Conservation (phyloP, 345 rosid species). For the Physaria fendleri region DNA sequence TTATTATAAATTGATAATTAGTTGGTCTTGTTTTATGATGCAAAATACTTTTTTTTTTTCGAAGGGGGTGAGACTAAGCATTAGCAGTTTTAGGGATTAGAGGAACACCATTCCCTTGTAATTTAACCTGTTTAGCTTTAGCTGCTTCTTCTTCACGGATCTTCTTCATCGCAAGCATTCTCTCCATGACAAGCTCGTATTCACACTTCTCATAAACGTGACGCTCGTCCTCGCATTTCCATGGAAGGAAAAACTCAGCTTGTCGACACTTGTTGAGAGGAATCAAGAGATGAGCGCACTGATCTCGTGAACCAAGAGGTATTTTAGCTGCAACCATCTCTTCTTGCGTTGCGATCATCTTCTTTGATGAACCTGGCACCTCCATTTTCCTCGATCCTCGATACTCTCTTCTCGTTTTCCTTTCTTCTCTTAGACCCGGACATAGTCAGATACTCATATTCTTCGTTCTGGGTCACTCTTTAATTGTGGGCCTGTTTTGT, state of each 20-base stretch:
- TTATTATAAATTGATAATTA: too few species aligned
- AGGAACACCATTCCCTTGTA: slow-evolving; percentile 44
- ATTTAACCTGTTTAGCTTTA: slow-evolving; percentile 42
- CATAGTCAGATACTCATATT: not conserved
- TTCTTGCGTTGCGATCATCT: slow-evolving; percentile 92
- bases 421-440: too few species aligned
- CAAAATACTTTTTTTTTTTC: too few species aligned
- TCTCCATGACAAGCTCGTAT: slow-evolving; percentile 97
- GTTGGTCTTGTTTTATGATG: too few species aligned
- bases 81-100: slow-evolving; percentile 83
- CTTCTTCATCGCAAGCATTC: slow-evolving; percentile 96
- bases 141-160: too few species aligned
- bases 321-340: slow-evolving; percentile 85
- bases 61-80: slow-evolving; percentile 38
- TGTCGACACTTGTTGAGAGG: slow-evolving; percentile 97
- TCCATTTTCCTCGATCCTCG: slow-evolving; percentile 52
- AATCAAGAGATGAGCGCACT: slow-evolving; percentile 88
- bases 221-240: slow-evolving; percentile 97
- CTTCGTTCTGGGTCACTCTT: slow-evolving; percentile 13
- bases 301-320: slow-evolving; percentile 83
- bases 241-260: slow-evolving; percentile 86
- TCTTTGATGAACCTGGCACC: slow-evolving; percentile 82
- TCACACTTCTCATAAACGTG: slow-evolving; percentile 95
- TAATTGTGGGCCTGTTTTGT: not conserved
- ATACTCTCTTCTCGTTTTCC: too few species aligned